Percentiles rank a stretch among this genome's conserved stretches.
These are phyloP conservation scores for Hortaea sp. DNA, from an alignment of 2,329 filamentous ascomycete species.

Conservation along the genomic window DNA sequence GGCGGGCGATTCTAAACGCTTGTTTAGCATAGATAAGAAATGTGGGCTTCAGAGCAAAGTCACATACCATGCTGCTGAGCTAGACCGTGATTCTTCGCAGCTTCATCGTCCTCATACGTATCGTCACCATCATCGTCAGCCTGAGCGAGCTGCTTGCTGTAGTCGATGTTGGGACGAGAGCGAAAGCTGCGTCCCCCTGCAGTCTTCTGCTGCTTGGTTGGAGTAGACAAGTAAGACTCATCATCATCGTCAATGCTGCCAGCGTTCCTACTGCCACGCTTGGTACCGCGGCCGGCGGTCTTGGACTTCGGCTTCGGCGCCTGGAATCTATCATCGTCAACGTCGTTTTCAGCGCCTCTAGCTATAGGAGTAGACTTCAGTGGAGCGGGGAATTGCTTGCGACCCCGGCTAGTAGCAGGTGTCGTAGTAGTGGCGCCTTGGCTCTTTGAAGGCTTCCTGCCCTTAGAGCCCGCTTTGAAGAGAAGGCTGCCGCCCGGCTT, in stretches of 20 bases:
- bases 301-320: not conserved
- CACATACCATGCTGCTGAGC: not conserved
- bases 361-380: not conserved
- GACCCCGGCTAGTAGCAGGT: constrained; percentile 2
- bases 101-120: not conserved
- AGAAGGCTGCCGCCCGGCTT: constrained; percentile 4
- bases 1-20: too few relatives aligned
- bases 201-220: constrained; percentile 6
- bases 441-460: constrained; percentile 4
- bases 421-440: constrained; percentile 2
- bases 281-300: constrained; percentile 2
- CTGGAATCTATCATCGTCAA: not conserved
- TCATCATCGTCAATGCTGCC: constrained; percentile 1
- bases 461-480: constrained; percentile 1
- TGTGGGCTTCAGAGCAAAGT: too few relatives aligned
- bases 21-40: too few relatives aligned
- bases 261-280: constrained; percentile 6
- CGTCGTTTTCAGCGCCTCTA: constrained; percentile 2
- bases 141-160: constrained; percentile 1
- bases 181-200: not conserved
- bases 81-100: not conserved
- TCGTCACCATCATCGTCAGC: constrained; percentile 3
- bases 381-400: constrained; percentile 2
- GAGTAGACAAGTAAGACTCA: not conserved
- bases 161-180: not conserved